A percentile compares a stretch with the other conserved stretches of the same genome.
Conservation (phyloP, 306 rosid genomes). For the Begonia masoniana region DNA sequence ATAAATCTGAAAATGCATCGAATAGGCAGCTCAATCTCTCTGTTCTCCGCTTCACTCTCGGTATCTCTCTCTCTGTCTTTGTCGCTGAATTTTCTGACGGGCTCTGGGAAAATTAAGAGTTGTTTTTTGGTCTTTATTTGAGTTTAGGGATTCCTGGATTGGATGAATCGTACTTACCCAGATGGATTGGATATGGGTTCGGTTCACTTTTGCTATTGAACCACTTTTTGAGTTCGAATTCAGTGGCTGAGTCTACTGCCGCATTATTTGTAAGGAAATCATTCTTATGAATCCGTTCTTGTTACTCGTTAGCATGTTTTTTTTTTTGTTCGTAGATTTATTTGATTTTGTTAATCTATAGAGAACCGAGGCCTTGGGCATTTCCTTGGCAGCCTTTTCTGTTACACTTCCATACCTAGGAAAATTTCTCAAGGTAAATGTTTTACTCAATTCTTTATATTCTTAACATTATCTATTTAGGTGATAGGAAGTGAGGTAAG, state of each 20-base stretch:
- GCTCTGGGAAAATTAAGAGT: slow-evolving; percentile 1
- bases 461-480: neutral
- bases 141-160: slow-evolving; percentile 78
- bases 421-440: slow-evolving; percentile 72
- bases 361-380: slow-evolving; percentile 74
- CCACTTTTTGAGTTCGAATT: slow-evolving; percentile 56
- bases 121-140: slow-evolving; percentile 1
- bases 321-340: slow-evolving; percentile 2
- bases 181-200: slow-evolving; percentile 93
- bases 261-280: slow-evolving; percentile 45
- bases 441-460: neutral
- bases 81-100: neutral
- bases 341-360: slow-evolving; percentile 12
- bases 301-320: neutral
- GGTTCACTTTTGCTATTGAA: slow-evolving; percentile 70
- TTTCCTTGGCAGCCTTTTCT: slow-evolving; percentile 78
- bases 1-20: slow-evolving; percentile 30
- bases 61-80: slow-evolving; percentile 19
- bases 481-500: too few species aligned
- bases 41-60: slow-evolving; percentile 83
- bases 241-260: slow-evolving; percentile 26
- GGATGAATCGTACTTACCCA: slow-evolving; percentile 86
- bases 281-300: neutral
- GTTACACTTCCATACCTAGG: slow-evolving; percentile 62
- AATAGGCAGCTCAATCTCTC: slow-evolving; percentile 64